Evolutionary conservation across 2,329 filamentous ascomycete species (phyloP).

Genomic region (Arthroderma sp.): DNA sequence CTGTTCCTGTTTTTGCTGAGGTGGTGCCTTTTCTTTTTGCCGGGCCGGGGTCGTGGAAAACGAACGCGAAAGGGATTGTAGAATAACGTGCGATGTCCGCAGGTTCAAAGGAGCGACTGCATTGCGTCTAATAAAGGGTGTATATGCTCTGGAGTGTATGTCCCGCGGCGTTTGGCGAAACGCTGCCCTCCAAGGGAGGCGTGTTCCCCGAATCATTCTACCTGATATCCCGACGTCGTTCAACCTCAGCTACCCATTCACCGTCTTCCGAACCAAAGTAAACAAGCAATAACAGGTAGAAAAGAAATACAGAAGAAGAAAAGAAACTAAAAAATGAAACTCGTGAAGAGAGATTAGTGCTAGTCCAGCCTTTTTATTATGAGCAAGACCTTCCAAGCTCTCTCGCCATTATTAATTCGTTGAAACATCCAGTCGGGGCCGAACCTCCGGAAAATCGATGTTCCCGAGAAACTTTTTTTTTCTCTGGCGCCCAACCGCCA

Average conservation of each 20-base stretch:
- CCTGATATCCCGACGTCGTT: conserved; percentile 1
- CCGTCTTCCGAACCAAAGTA: conserved; percentile 1
- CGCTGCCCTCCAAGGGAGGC: conserved; percentile 51
- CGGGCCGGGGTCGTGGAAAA: conserved; percentile 36
- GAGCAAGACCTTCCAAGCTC: not conserved
- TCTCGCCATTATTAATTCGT: not conserved
- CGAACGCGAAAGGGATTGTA: conserved; percentile 21
- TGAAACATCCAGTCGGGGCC: not conserved
- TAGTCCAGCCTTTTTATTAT: conserved; percentile 1
- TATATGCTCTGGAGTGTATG: conserved; percentile 21
- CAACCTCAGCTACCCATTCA: not conserved
- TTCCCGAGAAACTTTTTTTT: not conserved
- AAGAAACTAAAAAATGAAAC: too few species aligned
- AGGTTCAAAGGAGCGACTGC: conserved; percentile 11
- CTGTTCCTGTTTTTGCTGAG: conserved; percentile 21
- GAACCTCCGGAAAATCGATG: not conserved
- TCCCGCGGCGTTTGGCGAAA: conserved; percentile 38
- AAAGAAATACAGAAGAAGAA: conserved; percentile 1
- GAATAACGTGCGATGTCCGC: conserved; percentile 8
- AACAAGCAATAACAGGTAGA: conserved; percentile 1
- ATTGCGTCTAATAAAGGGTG: conserved; percentile 21
- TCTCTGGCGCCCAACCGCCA: not conserved
- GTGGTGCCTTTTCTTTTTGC: conserved; percentile 44
- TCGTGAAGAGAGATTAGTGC: not conserved
- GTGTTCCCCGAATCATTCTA: conserved; percentile 53